These are phyloP conservation scores for Sonneratia caseolaris DNA, from an alignment of 345 rosid genomes.

Conservation along the genomic window DNA sequence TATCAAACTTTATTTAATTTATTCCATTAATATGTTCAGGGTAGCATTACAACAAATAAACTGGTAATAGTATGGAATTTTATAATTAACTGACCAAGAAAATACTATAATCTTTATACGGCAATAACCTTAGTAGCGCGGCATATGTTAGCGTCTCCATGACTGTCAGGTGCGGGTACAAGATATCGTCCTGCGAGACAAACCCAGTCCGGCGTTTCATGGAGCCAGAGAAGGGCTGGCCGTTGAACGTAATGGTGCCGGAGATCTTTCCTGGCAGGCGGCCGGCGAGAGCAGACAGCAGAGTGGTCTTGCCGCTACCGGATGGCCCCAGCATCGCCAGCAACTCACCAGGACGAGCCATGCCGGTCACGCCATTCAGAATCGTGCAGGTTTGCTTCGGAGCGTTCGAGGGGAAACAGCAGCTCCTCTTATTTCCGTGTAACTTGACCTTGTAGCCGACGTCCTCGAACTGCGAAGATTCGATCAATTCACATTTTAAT, in stretches of 20 bases:
- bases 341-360: constrained; percentile 74
- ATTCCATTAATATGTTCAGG: too few relatives aligned
- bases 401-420: constrained; percentile 26
- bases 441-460: constrained; percentile 40
- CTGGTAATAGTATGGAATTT: too few relatives aligned
- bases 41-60: too few relatives aligned
- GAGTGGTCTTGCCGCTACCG: constrained; percentile 89
- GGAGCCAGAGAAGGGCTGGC: constrained; percentile 52
- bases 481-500: background rate
- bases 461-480: constrained; percentile 68
- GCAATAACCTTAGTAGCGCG: constrained; percentile 21
- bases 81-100: background rate
- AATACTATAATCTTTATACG: background rate
- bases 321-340: constrained; percentile 96
- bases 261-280: constrained; percentile 62
- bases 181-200: constrained; percentile 74
- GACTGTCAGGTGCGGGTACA: constrained; percentile 83
- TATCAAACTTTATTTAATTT: too few relatives aligned
- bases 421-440: constrained; percentile 17
- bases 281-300: constrained; percentile 69
- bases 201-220: constrained; percentile 73
- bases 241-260: constrained; percentile 61
- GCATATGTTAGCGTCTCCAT: constrained; percentile 65
- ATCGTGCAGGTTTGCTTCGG: constrained; percentile 45
- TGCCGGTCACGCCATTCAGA: constrained; percentile 72